phyloP scores from a whole-genome alignment of 1,139 yeast species.

The Zygotorulaspora mrakii region DNA sequence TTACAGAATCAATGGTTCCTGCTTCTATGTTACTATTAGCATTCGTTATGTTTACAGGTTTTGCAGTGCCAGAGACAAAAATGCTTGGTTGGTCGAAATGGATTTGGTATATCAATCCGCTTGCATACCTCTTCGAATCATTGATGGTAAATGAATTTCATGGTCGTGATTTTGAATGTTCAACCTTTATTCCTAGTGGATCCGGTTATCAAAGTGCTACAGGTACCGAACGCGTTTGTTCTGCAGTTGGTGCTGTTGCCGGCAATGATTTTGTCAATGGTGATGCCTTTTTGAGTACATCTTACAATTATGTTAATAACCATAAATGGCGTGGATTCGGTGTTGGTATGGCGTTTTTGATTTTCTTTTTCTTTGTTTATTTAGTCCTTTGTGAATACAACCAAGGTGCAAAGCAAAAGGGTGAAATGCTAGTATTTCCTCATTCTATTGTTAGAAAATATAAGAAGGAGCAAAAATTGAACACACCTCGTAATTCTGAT shows the following conservation, averaged over 20 bases:
- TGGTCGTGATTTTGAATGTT: conserved; percentile 43
- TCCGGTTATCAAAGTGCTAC: conserved; percentile 43
- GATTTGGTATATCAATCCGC: conserved; percentile 71
- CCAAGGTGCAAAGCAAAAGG: conserved; percentile 76
- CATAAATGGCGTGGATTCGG: conserved; percentile 89
- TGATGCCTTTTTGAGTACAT: conserved; percentile 49
- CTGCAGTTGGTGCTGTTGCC: conserved; percentile 57
- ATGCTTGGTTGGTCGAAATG: conserved; percentile 80
- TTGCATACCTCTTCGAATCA: conserved; percentile 65
- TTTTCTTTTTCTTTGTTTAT: conserved; percentile 37
- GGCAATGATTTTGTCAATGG: conserved; percentile 59
- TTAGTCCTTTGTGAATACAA: conserved; percentile 58
- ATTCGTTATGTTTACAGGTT: conserved; percentile 70
- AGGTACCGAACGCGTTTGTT: conserved; percentile 50
- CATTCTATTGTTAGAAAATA: conserved; percentile 41
- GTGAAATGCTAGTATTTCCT: conserved; percentile 73
- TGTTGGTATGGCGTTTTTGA: conserved; percentile 43
- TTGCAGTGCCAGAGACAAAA: conserved; percentile 60
- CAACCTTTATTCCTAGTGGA: conserved; percentile 53
- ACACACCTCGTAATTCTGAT: conserved; percentile 18
- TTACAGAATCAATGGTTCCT: conserved; percentile 70
- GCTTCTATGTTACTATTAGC: conserved; percentile 60
- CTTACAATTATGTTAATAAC: conserved; percentile 51
- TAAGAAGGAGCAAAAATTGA: conserved; percentile 31
- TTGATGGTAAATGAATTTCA: conserved; percentile 54